Base-by-base conservation (phyloP, 345 rosid genomes). In the Cardamine chenopodiifolia region DNA sequence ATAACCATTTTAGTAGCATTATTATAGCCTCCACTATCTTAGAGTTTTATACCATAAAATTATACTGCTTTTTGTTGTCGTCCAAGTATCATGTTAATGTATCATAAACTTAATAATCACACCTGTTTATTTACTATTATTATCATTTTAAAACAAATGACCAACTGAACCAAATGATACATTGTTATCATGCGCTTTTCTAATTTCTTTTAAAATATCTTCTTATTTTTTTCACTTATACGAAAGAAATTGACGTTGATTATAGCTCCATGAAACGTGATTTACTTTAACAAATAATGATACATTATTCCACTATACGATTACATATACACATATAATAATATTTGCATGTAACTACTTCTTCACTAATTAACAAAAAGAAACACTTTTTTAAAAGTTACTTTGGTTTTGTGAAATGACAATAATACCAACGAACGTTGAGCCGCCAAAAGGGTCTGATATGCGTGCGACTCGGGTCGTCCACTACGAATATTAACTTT, bases 391-490 rank as follows among this genome's bases (percentile, higher is more conserved):
- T 12, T 13, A n/a, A n/a, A n/a, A n/a, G n/a, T 13, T 12, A 39
- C 15, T 39, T 39, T 13, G 2, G 10, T 53, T 64, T 13, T 62
- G 39, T 37, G 40, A 18, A 48, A 39, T 62, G 55, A 62, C 53
- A 26, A 19, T 17, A 31, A 19, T 32, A 62, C 55, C 34, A 54
- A 20, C 44, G 19, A 40, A 42, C 65, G 55, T 55, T 23, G 45
- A 44, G 47, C 71, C 64, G 56, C 48, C 64, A 26, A 22, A n/a
- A 2, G 48, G 9, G 58, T 70, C 39, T 57, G 11, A 23, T 2
- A 44, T 14, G n/a, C 45, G 6, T 32, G 66, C 22, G 66, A 59
- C 49, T 37, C 13, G 3, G 37, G 70, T 72, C 70, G 63, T 72
- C 55, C 45, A 54, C 56, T 28, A 31, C 2, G 20, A 62, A 52